Conservation (phyloP, 148 eudicot genomes). For the Cornus florida region DNA sequence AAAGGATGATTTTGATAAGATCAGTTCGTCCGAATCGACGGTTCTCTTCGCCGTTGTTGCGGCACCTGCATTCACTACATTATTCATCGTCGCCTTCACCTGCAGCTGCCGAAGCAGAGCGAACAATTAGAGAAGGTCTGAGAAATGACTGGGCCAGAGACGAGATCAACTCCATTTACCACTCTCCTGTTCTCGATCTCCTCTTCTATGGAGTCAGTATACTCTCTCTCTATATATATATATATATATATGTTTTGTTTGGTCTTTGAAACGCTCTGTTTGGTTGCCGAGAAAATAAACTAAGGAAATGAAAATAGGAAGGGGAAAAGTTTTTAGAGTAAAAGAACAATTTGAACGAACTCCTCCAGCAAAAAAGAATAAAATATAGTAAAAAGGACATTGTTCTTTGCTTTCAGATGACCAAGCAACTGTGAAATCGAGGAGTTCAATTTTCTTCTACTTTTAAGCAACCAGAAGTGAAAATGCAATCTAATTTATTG, state of each 20-base stretch:
- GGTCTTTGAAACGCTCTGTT: not conserved
- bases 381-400: not conserved
- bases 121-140: conserved; percentile 63
- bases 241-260: not conserved
- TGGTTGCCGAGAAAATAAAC: not conserved
- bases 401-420: not conserved
- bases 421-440: not conserved
- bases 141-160: conserved; percentile 64
- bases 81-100: conserved; percentile 46
- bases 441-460: not conserved
- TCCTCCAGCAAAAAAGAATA: not conserved
- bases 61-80: conserved; percentile 23
- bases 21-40: conserved; percentile 16
- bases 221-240: conserved; percentile 9
- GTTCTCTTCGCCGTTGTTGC: not conserved
- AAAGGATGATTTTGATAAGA: conserved; percentile 18
- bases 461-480: too few species aligned
- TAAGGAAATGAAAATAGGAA: not conserved
- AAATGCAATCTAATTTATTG: too few species aligned
- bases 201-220: conserved; percentile 73
- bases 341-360: not conserved
- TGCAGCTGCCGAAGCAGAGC: conserved; percentile 69
- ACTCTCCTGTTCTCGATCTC: conserved; percentile 87
- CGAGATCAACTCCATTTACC: conserved; percentile 65
- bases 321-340: not conserved